phyloP scores from a whole-genome alignment of 106 monocot genomes.

The Platanthera guangdongensis region DNA sequence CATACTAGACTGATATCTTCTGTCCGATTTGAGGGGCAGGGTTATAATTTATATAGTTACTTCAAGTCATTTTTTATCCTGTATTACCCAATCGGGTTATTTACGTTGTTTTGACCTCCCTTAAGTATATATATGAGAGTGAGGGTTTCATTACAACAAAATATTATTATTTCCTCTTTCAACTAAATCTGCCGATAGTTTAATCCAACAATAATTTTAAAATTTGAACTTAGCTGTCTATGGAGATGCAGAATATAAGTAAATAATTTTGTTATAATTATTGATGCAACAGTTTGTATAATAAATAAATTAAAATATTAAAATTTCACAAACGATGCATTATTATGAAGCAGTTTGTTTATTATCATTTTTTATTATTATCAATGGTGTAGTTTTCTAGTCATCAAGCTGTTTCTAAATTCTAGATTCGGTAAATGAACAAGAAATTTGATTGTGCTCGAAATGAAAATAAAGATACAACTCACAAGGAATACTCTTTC shows the following conservation, averaged over 20 bases:
- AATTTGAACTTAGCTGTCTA: neutral
- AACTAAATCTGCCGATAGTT: neutral
- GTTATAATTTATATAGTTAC: too few species aligned
- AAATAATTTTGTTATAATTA: neutral
- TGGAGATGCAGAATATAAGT: neutral
- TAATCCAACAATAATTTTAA: neutral
- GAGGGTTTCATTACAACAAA: too few species aligned
- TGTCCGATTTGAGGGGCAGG: too few species aligned
- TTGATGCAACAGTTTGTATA: neutral
- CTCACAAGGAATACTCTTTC: too few species aligned
- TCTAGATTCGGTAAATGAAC: neutral
- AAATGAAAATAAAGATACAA: too few species aligned
- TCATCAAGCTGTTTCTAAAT: neutral
- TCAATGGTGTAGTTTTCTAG: neutral
- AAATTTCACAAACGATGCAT: neutral
- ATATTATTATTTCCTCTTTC: too few species aligned
- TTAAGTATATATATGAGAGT: too few species aligned
- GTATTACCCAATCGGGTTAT: too few species aligned
- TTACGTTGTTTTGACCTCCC: too few species aligned
- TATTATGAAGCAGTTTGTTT: neutral
- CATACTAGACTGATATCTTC: too few species aligned
- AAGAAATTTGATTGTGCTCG: too few species aligned
- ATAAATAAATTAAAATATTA: neutral
- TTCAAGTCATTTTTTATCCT: too few species aligned
- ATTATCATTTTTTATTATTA: neutral